Conservation (phyloP, 2,329 filamentous ascomycete genomes). For the Microcera coccophila region DNA sequence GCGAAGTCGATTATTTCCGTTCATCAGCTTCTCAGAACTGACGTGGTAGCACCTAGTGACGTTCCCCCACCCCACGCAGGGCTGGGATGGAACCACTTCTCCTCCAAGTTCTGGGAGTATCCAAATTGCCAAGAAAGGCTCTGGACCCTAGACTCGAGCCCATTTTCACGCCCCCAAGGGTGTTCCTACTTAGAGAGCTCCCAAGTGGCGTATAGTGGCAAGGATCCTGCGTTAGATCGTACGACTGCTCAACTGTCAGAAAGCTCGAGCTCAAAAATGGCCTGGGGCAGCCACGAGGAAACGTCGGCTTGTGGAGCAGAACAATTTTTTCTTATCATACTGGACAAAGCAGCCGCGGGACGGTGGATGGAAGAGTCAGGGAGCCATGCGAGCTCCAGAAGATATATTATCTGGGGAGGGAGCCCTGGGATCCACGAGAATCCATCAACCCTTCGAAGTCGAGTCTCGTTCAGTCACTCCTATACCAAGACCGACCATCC, state of each 20-base stretch:
- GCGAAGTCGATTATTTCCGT: background rate
- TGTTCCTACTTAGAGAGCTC: background rate
- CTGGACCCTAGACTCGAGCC: background rate
- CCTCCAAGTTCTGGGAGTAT: background rate
- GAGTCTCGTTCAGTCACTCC: conserved; percentile 1
- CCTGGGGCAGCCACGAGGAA: conserved; percentile 19
- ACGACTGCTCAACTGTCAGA: conserved; percentile 21
- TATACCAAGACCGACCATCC: background rate
- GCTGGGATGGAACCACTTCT: background rate
- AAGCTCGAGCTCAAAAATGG: conserved; percentile 1
- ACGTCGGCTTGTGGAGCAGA: conserved; percentile 27
- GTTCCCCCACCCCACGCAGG: background rate
- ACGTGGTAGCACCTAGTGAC: background rate
- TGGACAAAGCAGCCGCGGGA: background rate
- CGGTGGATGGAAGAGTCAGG: background rate
- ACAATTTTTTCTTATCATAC: conserved; percentile 8
- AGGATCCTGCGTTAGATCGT: conserved; percentile 19
- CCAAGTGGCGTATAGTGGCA: conserved; percentile 6
- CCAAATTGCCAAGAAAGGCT: background rate
- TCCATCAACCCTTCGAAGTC: conserved; percentile 9
- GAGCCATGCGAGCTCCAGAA: conserved; percentile 14
- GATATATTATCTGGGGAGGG: conserved; percentile 24
- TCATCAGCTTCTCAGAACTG: background rate
- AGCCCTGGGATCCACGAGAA: conserved; percentile 5
- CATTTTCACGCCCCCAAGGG: background rate